Evolutionary conservation across 169 alveolate species (phyloP), one percentile per base, ranked within the genome.

Genomic region (Hepatocystis sp.): DNA sequence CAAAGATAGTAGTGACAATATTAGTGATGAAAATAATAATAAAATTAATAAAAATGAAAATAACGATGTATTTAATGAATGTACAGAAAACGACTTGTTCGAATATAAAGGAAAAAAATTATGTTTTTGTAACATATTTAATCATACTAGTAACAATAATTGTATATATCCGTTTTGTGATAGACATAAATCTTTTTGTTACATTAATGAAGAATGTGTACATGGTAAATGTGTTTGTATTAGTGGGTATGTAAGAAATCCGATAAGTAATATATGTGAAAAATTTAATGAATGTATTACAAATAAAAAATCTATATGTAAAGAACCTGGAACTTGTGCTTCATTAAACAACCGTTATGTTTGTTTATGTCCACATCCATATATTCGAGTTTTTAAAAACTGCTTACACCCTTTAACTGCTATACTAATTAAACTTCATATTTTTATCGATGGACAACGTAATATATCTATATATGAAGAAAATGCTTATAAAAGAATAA

Each of bases 191-290:
- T 17, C 52, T 46, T 81, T 81, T 27, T 81, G 89, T 11, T 60
- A 60, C 42, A 4, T 47, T 23, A 81, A 81, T 55, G 89, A 81
- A 81, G 42, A 51, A 65, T 81, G 89, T 15, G 28, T 81, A 30
- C 28, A 81, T 55, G 89, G 89, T 1, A 47, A 49, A 51, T 81
- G 89, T 36, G 84, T 61, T 28, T 81, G 89, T 17, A 60, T 81
- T 65, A 61, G 56, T 0, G 89, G 89, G 1, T 81, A 81, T 40
- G 60, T 67, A 47, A 81, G 89, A 61, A 60, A 81, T 63, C 89
- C 89, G 1, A 81, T 81, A 84, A 81, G 89, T 61, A 61, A 55
- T 30, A 27, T 81, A 19, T 81, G 89, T 28, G 89, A 81, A 51
- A 46, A 81, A 61, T 61, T 61, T 51, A 81, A 81, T 44, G 89